phyloP scores from a whole-genome alignment of 495 filamentous ascomycete genomes.

The Filosporella fistucella region DNA sequence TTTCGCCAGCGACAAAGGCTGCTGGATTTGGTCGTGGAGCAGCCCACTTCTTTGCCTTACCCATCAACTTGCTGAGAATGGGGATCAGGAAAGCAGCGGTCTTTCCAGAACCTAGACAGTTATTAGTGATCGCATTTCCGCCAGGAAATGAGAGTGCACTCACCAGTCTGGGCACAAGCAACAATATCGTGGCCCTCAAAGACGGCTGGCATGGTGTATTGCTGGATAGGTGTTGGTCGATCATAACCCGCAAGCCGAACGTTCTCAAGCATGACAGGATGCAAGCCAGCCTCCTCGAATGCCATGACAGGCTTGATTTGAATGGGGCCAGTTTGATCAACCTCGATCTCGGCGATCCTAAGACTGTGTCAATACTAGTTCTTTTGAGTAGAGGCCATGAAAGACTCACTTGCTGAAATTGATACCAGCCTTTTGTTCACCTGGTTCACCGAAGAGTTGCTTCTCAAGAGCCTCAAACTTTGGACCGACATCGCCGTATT shows the following conservation, averaged over 20 bases:
- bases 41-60: slow-evolving; percentile 80
- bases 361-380: too few relatives aligned
- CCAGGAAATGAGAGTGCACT: slow-evolving; percentile 23
- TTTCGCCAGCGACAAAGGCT: slow-evolving; percentile 27
- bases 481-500: slow-evolving; percentile 82
- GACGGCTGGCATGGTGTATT: slow-evolving; percentile 76
- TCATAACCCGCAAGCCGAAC: slow-evolving; percentile 59
- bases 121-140: neutral
- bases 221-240: slow-evolving; percentile 80
- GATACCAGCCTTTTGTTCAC: slow-evolving; percentile 29
- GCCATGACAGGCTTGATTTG: slow-evolving; percentile 49
- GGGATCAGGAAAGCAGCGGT: slow-evolving; percentile 91
- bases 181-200: slow-evolving; percentile 71
- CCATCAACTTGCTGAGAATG: slow-evolving; percentile 85
- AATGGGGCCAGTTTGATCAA: slow-evolving; percentile 53
- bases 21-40: slow-evolving; percentile 65
- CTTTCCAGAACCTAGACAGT: slow-evolving; percentile 78
- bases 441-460: slow-evolving; percentile 59
- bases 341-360: slow-evolving; percentile 52
- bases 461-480: slow-evolving; percentile 60
- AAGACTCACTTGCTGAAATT: slow-evolving; percentile 42
- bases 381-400: neutral
- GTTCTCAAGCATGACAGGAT: slow-evolving; percentile 79
- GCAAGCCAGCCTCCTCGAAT: slow-evolving; percentile 77
- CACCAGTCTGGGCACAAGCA: slow-evolving; percentile 89